Percentiles rank a stretch among this genome's conserved stretches.
Evolutionary conservation across 495 filamentous ascomycete species (phyloP).

Genomic region (Lasiosphaeriaceae sp.): DNA sequence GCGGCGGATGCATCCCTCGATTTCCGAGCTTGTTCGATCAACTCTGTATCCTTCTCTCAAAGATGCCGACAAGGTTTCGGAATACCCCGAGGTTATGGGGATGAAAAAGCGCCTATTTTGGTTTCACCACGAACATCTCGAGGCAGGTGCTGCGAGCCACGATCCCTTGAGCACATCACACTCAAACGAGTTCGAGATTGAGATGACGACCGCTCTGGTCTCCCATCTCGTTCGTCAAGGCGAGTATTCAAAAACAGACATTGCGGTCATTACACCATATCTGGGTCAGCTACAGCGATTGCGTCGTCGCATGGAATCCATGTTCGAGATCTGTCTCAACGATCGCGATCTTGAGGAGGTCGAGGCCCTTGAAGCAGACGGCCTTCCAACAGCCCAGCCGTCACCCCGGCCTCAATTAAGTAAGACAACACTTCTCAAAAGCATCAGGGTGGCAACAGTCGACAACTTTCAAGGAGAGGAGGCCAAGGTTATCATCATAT

Average conservation of each 20-base stretch:
- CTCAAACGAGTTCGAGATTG: slow-evolving; percentile 64
- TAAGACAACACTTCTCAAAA: slow-evolving; percentile 41
- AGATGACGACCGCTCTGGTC: slow-evolving; percentile 62
- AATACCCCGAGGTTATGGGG: slow-evolving; percentile 59
- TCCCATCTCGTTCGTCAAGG: slow-evolving; percentile 51
- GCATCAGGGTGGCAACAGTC: slow-evolving; percentile 69
- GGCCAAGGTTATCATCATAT: slow-evolving; percentile 77
- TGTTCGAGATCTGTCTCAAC: slow-evolving; percentile 57
- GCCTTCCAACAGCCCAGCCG: neutral
- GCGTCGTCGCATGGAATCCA: slow-evolving; percentile 36
- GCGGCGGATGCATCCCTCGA: slow-evolving; percentile 72
- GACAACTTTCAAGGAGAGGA: slow-evolving; percentile 87
- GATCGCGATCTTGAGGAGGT: slow-evolving; percentile 58
- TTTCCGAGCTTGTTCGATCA: slow-evolving; percentile 55
- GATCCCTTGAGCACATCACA: slow-evolving; percentile 50
- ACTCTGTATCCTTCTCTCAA: slow-evolving; percentile 61
- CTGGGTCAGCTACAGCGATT: slow-evolving; percentile 66
- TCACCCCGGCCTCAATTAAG: neutral
- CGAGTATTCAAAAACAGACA: slow-evolving; percentile 47
- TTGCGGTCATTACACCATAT: slow-evolving; percentile 78
- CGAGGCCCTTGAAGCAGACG: slow-evolving; percentile 1
- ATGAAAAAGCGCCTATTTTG: slow-evolving; percentile 66
- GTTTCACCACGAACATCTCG: slow-evolving; percentile 62
- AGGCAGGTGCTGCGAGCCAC: slow-evolving; percentile 39
- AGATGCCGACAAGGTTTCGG: slow-evolving; percentile 22